These are phyloP conservation scores for Musa itinerans DNA, from an alignment of 176 grass and related monocot genomes.

Conservation along the genomic window DNA sequence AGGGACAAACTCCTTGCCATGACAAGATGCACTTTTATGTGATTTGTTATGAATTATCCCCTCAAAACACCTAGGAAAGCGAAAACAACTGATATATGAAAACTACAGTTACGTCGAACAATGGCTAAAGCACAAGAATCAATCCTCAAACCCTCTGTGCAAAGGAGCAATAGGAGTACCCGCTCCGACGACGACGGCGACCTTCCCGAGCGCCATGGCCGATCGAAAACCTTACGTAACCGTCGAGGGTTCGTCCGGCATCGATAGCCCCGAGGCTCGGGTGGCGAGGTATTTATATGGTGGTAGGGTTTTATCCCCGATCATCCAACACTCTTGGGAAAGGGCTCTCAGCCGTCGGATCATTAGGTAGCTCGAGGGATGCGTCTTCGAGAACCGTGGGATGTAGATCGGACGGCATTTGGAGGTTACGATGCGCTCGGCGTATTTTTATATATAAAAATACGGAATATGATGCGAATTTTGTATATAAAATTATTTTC, in stretches of 20 bases:
- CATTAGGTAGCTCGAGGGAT: background rate
- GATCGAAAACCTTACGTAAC: constrained; percentile 6
- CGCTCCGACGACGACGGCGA: constrained; percentile 15
- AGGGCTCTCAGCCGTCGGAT: background rate
- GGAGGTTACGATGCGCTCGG: too few relatives aligned
- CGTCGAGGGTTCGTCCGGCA: background rate
- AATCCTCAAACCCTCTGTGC: too few relatives aligned
- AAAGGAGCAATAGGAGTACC: background rate
- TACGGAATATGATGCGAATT: too few relatives aligned
- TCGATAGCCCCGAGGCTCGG: background rate
- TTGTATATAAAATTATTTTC: too few relatives aligned
- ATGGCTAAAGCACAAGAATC: too few relatives aligned
- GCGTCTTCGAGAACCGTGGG: background rate
- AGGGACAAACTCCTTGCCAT: too few relatives aligned
- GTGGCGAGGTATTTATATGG: background rate
- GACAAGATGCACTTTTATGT: too few relatives aligned
- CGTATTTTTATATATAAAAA: too few relatives aligned
- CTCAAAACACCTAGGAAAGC: too few relatives aligned
- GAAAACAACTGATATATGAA: too few relatives aligned
- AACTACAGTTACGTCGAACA: too few relatives aligned
- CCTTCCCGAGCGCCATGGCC: constrained; percentile 10
- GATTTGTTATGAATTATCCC: too few relatives aligned
- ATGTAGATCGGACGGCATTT: background rate
- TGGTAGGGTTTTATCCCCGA: background rate
- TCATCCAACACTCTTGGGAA: background rate